Evolutionary conservation across 2,329 filamentous ascomycete genomes (phyloP), one percentile per base, ranked within the genome.

Genomic region (Leptographium flavum): DNA sequence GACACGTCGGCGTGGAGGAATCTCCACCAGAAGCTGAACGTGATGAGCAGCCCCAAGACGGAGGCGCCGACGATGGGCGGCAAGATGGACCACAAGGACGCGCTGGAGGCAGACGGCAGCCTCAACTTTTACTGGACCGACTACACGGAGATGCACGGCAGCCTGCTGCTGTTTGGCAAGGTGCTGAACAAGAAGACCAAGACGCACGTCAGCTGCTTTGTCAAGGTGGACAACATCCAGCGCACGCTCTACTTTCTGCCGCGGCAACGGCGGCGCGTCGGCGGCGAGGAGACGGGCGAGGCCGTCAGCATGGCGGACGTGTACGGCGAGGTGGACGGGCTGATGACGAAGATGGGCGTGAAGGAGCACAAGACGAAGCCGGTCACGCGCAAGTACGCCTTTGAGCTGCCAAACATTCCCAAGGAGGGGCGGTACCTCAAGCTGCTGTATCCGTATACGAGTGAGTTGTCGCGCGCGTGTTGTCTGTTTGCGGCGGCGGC

Each of bases 111-210:
- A 50, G 88, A 98, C 57, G 92, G 90, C 31, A 93, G 84, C 54
- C 70, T 98, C 27, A 81, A 82, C 53, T 87, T 98, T 68, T 98
- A 95, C 67, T 98, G 92, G 92, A 83, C 85, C 8, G 92, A 98
- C 62, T 98, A 94, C 57, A 87, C 83, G 1, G 92, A 98, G 59
- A 70, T 94, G 58, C 87, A 88, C 56, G 90, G 90, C 48, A 92
- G 81, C 54, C 68, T 98, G 10, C 96, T 87, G 60, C 73, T 98
- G 11, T 96, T 98, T 58, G 92, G 92, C 51, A 98, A 98, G 59
- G 90, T 95, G 22, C 79, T 87, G 55, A 87, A 95, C 66, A 94
- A 88, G 62, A 83, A 79, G 55, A 85, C 77, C 2, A 79, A 76
- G 43, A 69, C 70, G 37, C 88, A 85, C 58, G 82, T 87, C 48